Base-by-base conservation (phyloP, 2,329 filamentous ascomycete species). In the Botryosphaeria dothidea region DNA sequence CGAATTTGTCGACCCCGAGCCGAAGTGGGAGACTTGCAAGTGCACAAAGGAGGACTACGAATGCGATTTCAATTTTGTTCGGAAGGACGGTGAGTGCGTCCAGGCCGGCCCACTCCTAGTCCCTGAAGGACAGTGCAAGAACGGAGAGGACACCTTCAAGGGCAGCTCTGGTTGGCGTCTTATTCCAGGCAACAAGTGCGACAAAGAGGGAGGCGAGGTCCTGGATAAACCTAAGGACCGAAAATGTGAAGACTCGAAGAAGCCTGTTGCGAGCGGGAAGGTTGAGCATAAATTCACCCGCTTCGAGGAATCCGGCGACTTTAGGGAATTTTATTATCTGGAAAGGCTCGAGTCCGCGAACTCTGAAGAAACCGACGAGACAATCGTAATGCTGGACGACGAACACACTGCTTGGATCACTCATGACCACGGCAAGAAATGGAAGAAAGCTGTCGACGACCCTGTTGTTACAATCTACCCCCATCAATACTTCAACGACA, bases 11-110 rank as follows among this genome's bases (percentile, higher is more conserved):
- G 91, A 95, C 68, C 88, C 91, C 0, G 79, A 86, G 36, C 87
- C 90, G 1, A 82, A 89, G 67, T 90, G 86, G 29, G 87, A 92
- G 71, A 79, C 87, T 52, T 99, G 95, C 81, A 87, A 92, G 45
- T 99, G 95, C 78, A 88, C 89, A 0, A 87, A 90, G 65, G 82
- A 84, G 36, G 96, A 99, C 76, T 99, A 96, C 75, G 95, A 99
- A 79, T 99, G 95, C 76, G 94, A 98, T 74, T 97, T 91, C 83
- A 96, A 96, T 77, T 98, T 97, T 75, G 81, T 88, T 66, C 86
- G 86, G 65, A 83, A 84, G 38, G 82, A 86, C 3, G 87, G 94
- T 67, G 84, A 86, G 61, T 98, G 95, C 74, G 82, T 88, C 25
- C 84, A 86, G 7, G 85, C 83, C 27, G 88, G 86, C 0, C 81